Percentiles rank a stretch among this genome's conserved stretches.
phyloP scores from a whole-genome alignment of 768 basidiomycete genomes.

The Leccinum sublutescens region DNA sequence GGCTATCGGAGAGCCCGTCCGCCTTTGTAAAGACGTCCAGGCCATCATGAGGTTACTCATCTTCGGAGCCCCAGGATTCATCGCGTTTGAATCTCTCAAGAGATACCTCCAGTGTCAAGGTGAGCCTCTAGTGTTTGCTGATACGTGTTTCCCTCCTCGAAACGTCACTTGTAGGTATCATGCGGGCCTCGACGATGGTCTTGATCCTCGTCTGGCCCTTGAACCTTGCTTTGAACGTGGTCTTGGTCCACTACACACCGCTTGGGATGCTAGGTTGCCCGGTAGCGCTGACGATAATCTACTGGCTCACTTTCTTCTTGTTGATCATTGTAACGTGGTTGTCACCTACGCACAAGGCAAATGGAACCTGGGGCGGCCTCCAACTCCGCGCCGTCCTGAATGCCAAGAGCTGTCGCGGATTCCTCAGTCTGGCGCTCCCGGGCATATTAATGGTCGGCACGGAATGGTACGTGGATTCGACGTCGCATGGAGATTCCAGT shows the following conservation, averaged over 20 bases:
- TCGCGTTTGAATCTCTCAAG: constrained; percentile 74
- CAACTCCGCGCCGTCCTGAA: constrained; percentile 47
- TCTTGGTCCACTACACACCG: constrained; percentile 60
- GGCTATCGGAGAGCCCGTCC: constrained; percentile 56
- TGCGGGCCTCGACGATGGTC: constrained; percentile 67
- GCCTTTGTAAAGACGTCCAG: constrained; percentile 61
- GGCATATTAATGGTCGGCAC: constrained; percentile 80
- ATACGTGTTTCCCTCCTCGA: not conserved
- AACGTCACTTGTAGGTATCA: constrained; percentile 52
- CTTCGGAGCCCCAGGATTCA: constrained; percentile 67
- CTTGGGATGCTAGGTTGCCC: constrained; percentile 69
- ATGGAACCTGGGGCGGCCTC: constrained; percentile 65
- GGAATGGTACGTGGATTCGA: constrained; percentile 55
- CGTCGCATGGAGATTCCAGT: not conserved
- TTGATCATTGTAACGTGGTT: constrained; percentile 48
- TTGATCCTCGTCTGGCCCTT: constrained; percentile 63
- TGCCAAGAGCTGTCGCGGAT: constrained; percentile 47
- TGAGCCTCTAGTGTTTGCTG: constrained; percentile 22
- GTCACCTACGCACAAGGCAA: constrained; percentile 52
- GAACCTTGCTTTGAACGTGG: constrained; percentile 58
- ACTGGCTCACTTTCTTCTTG: constrained; percentile 63
- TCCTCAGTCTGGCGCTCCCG: constrained; percentile 68
- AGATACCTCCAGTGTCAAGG: constrained; percentile 82
- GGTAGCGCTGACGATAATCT: constrained; percentile 63
- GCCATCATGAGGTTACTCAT: constrained; percentile 62